phyloP scores from a whole-genome alignment of 495 filamentous ascomycete genomes.

The Letharia lupina region DNA sequence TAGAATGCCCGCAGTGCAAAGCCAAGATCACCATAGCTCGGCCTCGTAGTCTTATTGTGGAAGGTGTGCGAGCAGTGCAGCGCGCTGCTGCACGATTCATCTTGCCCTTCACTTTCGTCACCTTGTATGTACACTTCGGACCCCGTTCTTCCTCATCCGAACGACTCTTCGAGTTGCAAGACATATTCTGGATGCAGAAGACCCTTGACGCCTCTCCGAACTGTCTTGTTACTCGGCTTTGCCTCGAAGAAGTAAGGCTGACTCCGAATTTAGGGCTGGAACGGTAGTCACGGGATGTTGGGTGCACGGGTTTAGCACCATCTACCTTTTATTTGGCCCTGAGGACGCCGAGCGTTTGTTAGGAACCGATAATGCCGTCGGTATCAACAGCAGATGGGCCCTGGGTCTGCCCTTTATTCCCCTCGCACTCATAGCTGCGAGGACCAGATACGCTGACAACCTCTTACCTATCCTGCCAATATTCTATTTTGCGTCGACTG shows the following conservation, averaged over 20 bases:
- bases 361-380: constrained; percentile 27
- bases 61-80: constrained; percentile 47
- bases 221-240: not conserved
- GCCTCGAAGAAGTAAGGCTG: not conserved
- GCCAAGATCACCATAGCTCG: constrained; percentile 65
- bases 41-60: constrained; percentile 59
- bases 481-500: constrained; percentile 49
- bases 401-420: constrained; percentile 58
- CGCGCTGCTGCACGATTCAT: constrained; percentile 47
- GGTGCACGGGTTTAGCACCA: constrained; percentile 50
- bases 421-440: constrained; percentile 48
- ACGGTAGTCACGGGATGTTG: constrained; percentile 49
- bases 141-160: not conserved
- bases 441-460: constrained; percentile 50
- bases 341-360: constrained; percentile 48
- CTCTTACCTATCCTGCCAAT: constrained; percentile 55
- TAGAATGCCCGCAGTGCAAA: constrained; percentile 85
- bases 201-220: not conserved
- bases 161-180: not conserved
- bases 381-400: constrained; percentile 31
- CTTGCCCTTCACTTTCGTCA: constrained; percentile 49
- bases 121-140: constrained; percentile 28
- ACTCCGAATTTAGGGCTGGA: constrained; percentile 22
- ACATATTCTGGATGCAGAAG: not conserved
- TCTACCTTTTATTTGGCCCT: constrained; percentile 55